These are phyloP conservation scores for Colletotrichum sp. DNA, from an alignment of 2,329 filamentous ascomycete species.

Conservation along the genomic window DNA sequence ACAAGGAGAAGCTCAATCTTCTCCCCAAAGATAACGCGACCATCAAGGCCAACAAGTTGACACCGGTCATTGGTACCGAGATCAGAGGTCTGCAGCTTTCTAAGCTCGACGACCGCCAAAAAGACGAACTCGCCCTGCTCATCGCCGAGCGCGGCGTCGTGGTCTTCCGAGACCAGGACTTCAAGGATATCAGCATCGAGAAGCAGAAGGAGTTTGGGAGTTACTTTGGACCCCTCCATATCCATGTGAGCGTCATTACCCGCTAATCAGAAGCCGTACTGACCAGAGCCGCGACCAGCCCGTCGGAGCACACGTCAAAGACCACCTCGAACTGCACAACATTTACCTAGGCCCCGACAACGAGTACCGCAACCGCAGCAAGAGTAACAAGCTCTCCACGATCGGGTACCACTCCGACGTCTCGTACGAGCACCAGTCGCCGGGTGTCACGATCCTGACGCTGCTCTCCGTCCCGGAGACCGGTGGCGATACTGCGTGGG, in stretches of 20 bases:
- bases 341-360: conserved; percentile 52
- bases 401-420: conserved; percentile 46
- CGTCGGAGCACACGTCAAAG: conserved; percentile 46
- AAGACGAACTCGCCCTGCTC: conserved; percentile 46
- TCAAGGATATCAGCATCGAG: conserved; percentile 21
- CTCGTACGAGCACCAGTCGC: conserved; percentile 46
- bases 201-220: conserved; percentile 6
- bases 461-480: conserved; percentile 39
- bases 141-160: conserved; percentile 46
- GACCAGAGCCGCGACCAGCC: conserved; percentile 29
- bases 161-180: conserved; percentile 39
- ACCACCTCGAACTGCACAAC: conserved; percentile 48
- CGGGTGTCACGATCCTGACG: conserved; percentile 44
- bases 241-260: conserved; percentile 28
- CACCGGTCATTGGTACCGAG: conserved; percentile 41
- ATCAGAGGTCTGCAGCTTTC: conserved; percentile 44
- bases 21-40: conserved; percentile 21
- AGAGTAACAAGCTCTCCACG: conserved; percentile 38
- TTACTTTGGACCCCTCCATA: conserved; percentile 41
- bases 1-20: conserved; percentile 32
- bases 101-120: conserved; percentile 40
- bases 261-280: neutral
- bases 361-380: conserved; percentile 39
- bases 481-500: conserved; percentile 43
- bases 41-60: conserved; percentile 22